Percentiles rank a stretch among this genome's conserved stretches.
Conservation (phyloP, 139 green algal species). For the Mychonastes homosphaera region DNA sequence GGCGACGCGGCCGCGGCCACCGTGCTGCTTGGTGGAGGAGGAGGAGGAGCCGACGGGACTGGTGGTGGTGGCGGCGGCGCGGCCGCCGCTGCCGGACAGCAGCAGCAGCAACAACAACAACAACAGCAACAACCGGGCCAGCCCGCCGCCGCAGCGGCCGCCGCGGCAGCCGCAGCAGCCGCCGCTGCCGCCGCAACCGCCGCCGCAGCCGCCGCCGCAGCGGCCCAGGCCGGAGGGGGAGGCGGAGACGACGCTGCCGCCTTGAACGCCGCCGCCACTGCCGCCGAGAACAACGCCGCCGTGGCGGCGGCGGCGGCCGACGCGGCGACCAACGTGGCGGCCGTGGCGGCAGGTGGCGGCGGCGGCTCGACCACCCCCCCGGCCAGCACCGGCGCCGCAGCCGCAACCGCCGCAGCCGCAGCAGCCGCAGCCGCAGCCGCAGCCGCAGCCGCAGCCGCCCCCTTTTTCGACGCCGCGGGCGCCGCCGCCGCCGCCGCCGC, state of each 20-base stretch:
- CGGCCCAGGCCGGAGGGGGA: neutral
- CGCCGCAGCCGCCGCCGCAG: neutral
- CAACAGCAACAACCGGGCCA: no score
- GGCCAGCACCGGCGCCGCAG: no score
- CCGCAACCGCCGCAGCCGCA: no score
- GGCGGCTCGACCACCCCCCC: no score
- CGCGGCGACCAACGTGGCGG: neutral
- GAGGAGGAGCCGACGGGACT: no score
- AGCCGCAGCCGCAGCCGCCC: neutral
- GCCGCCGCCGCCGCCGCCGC: neutral
- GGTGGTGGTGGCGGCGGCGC: no score
- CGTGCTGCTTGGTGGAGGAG: no score
- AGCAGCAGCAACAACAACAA: no score
- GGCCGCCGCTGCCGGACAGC: no score
- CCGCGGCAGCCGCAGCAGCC: neutral
- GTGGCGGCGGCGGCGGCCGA: neutral
- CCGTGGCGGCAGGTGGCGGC: neutral
- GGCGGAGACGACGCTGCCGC: neutral
- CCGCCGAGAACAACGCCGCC: neutral
- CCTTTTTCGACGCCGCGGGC: no score
- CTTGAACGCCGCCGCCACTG: neutral
- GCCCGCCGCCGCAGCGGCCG: neutral
- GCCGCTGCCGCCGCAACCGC: neutral
- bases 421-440: neutral
- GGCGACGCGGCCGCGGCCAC: no score